A percentile compares a stretch with the other conserved stretches of the same genome.
Conservation (phyloP, 805 yeast genomes). For the Middelhovenomyces tepae region DNA sequence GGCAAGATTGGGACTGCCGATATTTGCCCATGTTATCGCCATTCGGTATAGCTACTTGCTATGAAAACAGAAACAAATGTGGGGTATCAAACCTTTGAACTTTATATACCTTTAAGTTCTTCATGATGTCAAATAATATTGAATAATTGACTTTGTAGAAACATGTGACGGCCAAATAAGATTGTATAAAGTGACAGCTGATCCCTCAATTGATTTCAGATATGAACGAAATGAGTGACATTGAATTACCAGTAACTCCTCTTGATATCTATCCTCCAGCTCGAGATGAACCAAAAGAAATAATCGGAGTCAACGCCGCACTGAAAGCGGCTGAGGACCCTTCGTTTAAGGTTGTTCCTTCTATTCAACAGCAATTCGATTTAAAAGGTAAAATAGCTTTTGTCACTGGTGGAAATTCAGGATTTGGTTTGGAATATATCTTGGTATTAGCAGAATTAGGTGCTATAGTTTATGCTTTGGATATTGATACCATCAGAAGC, state of each 20-base stretch:
- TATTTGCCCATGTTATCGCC: no score
- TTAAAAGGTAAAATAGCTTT: slow-evolving; percentile 35
- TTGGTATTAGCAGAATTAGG: slow-evolving; percentile 37
- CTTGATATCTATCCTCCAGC: slow-evolving; percentile 17
- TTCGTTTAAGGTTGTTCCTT: slow-evolving; percentile 15
- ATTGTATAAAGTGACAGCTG: no score
- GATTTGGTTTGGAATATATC: slow-evolving; percentile 37
- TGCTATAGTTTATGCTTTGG: slow-evolving; percentile 33
- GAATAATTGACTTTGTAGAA: no score
- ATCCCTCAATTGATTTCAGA: no score
- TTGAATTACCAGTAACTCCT: slow-evolving; percentile 20
- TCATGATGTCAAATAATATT: no score
- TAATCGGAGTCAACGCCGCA: slow-evolving; percentile 26
- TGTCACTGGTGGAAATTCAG: slow-evolving; percentile 38
- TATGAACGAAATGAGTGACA: no score
- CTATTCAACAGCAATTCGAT: slow-evolving; percentile 32
- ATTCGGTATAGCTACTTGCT: no score
- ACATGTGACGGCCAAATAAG: no score
- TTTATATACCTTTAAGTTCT: no score
- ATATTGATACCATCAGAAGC: slow-evolving; percentile 19
- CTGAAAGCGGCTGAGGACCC: slow-evolving; percentile 19
- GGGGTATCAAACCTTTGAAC: no score
- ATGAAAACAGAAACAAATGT: no score
- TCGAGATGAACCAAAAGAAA: slow-evolving; percentile 19
- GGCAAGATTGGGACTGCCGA: no score